phyloP scores from a whole-genome alignment of 106 monocot species.

The Dioscorea zingiberensis region DNA sequence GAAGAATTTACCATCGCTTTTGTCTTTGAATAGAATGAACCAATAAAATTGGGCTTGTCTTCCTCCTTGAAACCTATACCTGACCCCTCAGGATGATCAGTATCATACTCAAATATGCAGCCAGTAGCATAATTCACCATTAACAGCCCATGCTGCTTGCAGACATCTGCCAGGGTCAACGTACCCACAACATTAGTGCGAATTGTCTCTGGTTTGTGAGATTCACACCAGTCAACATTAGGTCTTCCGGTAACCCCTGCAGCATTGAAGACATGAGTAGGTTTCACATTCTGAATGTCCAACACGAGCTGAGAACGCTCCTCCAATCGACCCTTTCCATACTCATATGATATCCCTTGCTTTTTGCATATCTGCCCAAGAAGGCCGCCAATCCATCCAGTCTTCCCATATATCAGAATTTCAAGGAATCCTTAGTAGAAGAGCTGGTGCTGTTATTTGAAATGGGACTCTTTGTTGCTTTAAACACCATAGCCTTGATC shows the following conservation, averaged over 20 bases:
- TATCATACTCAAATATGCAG: conserved; percentile 56
- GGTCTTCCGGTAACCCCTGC: conserved; percentile 28
- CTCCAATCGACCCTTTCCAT: conserved; percentile 43
- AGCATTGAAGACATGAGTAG: conserved; percentile 60
- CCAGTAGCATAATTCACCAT: conserved; percentile 62
- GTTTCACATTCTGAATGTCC: conserved; percentile 43
- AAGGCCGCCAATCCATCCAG: conserved; percentile 63
- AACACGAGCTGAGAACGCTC: conserved; percentile 27
- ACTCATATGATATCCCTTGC: conserved; percentile 37
- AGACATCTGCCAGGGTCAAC: conserved; percentile 19
- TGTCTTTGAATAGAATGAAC: conserved; percentile 58
- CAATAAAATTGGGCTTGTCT: conserved; percentile 45
- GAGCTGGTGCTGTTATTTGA: not conserved
- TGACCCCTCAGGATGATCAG: conserved; percentile 41
- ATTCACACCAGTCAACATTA: not conserved
- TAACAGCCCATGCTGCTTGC: conserved; percentile 37
- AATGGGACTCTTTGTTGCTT: conserved; percentile 1
- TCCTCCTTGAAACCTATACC: conserved; percentile 56
- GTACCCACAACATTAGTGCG: not conserved
- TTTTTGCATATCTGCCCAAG: conserved; percentile 49
- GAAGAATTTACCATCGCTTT: conserved; percentile 44
- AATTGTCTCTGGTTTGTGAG: not conserved
- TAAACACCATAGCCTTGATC: conserved; percentile 7
- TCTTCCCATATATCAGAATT: conserved; percentile 57
- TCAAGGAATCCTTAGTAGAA: conserved; percentile 11